Percentiles rank a stretch among this genome's conserved stretches.
phyloP scores from a whole-genome alignment of 2,329 filamentous ascomycete genomes.

The Cercospora nicotianae region DNA sequence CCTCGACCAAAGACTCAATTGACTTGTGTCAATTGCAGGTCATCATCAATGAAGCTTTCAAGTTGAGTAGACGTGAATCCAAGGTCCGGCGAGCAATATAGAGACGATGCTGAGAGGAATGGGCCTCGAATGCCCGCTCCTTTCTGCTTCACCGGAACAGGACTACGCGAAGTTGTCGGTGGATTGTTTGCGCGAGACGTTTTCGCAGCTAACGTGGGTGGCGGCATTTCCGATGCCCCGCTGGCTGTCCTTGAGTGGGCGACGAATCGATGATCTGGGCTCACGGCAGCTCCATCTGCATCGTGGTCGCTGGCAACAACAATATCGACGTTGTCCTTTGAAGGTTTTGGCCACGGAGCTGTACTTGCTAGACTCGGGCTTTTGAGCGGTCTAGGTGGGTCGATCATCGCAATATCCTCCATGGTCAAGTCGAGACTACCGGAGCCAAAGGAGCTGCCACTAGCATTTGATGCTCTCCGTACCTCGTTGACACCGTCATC shows the following conservation, averaged over 20 bases:
- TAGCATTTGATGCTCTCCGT: conserved; percentile 1
- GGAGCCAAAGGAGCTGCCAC: conserved; percentile 40
- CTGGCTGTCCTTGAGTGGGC: neutral
- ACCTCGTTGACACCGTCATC: conserved; percentile 23
- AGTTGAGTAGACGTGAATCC: conserved; percentile 38
- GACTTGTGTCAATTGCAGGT: conserved; percentile 39
- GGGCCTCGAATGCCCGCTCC: conserved; percentile 20
- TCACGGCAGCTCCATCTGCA: neutral
- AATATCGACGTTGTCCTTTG: neutral
- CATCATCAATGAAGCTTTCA: conserved; percentile 39
- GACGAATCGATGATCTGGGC: neutral
- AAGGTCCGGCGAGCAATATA: conserved; percentile 26
- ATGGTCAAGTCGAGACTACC: conserved; percentile 44
- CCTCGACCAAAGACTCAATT: neutral
- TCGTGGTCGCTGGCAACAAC: conserved; percentile 4
- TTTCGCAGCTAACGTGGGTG: conserved; percentile 17
- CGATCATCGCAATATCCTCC: conserved; percentile 44
- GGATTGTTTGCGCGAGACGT: neutral
- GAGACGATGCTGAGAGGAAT: conserved; percentile 24
- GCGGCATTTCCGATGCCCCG: neutral
- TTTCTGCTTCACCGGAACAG: conserved; percentile 5
- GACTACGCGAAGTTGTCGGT: neutral
- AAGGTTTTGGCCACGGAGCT: neutral
- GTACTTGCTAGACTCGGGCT: conserved; percentile 6
- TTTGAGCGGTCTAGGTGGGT: conserved; percentile 21